Conservation (phyloP, 2,329 filamentous ascomycete genomes). For the Diaporthe ilicicola region DNA sequence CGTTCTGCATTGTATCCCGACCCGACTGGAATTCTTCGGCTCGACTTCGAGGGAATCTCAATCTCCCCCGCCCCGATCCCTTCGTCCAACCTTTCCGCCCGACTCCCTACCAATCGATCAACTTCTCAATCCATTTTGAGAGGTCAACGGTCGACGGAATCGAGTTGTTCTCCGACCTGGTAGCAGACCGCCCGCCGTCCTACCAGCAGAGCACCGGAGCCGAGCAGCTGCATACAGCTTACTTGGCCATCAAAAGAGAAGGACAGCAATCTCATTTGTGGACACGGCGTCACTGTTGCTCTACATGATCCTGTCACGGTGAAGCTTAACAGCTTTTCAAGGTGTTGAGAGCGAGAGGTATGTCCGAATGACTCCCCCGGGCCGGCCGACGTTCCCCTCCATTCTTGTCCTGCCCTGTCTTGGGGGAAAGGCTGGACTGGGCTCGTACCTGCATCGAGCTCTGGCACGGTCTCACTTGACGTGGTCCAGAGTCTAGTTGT, state of each 20-base stretch:
- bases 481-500: background rate
- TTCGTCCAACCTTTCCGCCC: slow-evolving; percentile 40
- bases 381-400: slow-evolving; percentile 22
- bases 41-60: slow-evolving; percentile 52
- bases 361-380: slow-evolving; percentile 28
- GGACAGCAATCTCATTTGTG: slow-evolving; percentile 21
- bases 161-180: slow-evolving; percentile 6
- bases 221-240: slow-evolving; percentile 24
- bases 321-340: slow-evolving; percentile 33
- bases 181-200: slow-evolving; percentile 12
- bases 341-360: slow-evolving; percentile 39
- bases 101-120: slow-evolving; percentile 25
- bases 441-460: slow-evolving; percentile 29
- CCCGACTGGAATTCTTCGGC: slow-evolving; percentile 51
- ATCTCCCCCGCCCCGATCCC: slow-evolving; percentile 47
- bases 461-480: slow-evolving; percentile 21
- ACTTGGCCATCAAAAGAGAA: slow-evolving; percentile 26
- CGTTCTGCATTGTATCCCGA: slow-evolving; percentile 33
- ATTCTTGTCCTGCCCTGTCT: slow-evolving; percentile 4
- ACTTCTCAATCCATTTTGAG: slow-evolving; percentile 25
- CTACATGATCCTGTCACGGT: slow-evolving; percentile 38
- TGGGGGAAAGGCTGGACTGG: background rate
- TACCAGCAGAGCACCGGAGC: slow-evolving; percentile 16
- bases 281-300: slow-evolving; percentile 16
- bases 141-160: slow-evolving; percentile 28